Conservation (phyloP, 2,329 filamentous ascomycete species). For the Diaporthe longicolla region DNA sequence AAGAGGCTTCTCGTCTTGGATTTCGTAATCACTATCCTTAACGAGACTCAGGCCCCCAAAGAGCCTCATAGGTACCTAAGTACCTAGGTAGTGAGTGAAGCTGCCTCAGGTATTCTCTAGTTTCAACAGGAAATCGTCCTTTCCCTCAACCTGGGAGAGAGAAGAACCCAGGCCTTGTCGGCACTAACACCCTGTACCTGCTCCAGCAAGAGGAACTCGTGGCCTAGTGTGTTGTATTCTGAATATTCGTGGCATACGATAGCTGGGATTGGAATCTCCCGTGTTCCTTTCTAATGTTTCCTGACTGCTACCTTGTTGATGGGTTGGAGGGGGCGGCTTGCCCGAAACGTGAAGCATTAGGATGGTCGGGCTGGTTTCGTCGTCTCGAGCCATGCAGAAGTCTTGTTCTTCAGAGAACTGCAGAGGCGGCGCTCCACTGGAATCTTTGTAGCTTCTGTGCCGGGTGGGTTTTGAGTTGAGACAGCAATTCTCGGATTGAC, state of each 20-base stretch:
- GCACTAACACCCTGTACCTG: constrained; percentile 48
- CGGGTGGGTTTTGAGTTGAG: constrained; percentile 43
- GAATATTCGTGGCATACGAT: constrained; percentile 49
- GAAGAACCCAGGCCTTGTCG: constrained; percentile 49
- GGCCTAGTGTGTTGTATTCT: constrained; percentile 48
- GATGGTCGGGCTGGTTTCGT: constrained; percentile 20
- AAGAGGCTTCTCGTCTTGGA: constrained; percentile 45
- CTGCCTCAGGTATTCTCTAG: constrained; percentile 50
- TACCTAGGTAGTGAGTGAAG: constrained; percentile 46
- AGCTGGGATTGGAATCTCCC: constrained; percentile 51
- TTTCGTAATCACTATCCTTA: constrained; percentile 26
- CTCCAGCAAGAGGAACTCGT: constrained; percentile 53
- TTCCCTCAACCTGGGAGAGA: constrained; percentile 35
- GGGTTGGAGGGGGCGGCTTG: constrained; percentile 55
- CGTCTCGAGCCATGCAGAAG: background rate
- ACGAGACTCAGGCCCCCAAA: constrained; percentile 50
- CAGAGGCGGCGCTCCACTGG: constrained; percentile 43
- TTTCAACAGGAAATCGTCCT: constrained; percentile 48
- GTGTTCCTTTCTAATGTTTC: constrained; percentile 53
- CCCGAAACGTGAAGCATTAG: constrained; percentile 55
- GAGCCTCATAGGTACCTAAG: constrained; percentile 42
- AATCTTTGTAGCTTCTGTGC: constrained; percentile 43
- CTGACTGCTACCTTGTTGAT: constrained; percentile 55
- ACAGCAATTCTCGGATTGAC: constrained; percentile 43
- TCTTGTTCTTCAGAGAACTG: constrained; percentile 38